Conservation (phyloP, 371 early-diverging fungal genomes). For the Mucor indicus region DNA sequence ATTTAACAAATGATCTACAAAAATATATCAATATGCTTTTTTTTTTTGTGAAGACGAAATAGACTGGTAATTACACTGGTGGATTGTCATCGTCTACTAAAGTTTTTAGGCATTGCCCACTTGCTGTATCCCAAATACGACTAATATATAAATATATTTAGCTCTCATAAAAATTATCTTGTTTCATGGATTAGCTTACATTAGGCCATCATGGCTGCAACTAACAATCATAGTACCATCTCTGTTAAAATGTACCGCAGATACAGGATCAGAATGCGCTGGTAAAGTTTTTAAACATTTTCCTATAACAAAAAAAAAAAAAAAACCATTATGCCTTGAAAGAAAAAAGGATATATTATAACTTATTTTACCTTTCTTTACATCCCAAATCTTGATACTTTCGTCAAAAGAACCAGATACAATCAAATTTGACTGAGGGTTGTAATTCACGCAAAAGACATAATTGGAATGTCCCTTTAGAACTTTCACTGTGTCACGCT, state of each 20-base stretch:
- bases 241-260: constrained; percentile 92
- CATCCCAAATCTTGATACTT: constrained; percentile 96
- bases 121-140: constrained; percentile 96
- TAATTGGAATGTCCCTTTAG: constrained; percentile 92
- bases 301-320: constrained; percentile 44
- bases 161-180: not conserved
- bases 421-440: constrained; percentile 89
- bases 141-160: constrained; percentile 42
- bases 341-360: not conserved
- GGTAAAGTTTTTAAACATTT: constrained; percentile 88
- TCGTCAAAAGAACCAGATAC: constrained; percentile 98
- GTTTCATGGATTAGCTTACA: constrained; percentile 52
- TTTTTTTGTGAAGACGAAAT: not conserved
- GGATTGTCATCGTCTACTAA: constrained; percentile 92
- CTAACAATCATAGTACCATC: constrained; percentile 97
- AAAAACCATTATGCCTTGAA: not conserved
- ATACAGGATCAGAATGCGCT: constrained; percentile 96
- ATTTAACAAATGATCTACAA: constrained; percentile 91
- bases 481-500: constrained; percentile 75
- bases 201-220: constrained; percentile 91
- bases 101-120: constrained; percentile 95
- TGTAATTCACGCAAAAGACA: constrained; percentile 97
- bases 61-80: constrained; percentile 66
- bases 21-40: not conserved
- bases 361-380: constrained; percentile 65